Conservation (phyloP, 2,329 filamentous ascomycete genomes). For the Cladosporium sp. region DNA sequence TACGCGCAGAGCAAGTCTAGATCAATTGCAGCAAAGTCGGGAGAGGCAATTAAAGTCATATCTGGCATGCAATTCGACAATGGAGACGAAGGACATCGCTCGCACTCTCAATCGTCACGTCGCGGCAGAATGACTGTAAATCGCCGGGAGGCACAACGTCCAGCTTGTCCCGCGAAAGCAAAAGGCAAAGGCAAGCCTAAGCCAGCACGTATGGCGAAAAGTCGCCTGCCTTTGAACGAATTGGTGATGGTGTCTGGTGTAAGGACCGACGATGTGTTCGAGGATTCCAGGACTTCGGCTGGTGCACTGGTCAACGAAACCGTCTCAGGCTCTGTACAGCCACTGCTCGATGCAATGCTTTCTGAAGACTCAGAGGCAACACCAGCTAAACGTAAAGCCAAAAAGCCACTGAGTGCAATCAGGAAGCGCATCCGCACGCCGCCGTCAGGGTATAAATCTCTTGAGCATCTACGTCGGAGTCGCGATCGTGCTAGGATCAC, state of each 20-base stretch:
- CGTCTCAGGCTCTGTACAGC: background rate
- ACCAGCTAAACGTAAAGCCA: constrained; percentile 2
- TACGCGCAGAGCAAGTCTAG: background rate
- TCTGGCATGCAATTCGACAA: background rate
- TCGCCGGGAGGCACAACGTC: background rate
- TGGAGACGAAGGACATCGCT: background rate
- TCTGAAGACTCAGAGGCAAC: background rate
- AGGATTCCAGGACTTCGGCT: background rate
- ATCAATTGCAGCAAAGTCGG: background rate
- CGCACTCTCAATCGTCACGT: background rate
- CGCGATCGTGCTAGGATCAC: background rate
- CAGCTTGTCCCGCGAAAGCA: background rate
- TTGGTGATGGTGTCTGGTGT: constrained; percentile 16
- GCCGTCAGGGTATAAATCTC: constrained; percentile 20
- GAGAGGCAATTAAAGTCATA: background rate
- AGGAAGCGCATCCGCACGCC: constrained; percentile 21
- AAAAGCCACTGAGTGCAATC: constrained; percentile 19
- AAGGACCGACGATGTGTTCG: background rate
- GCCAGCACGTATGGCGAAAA: background rate
- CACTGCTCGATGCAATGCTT: background rate
- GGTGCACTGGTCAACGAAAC: background rate
- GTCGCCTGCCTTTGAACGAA: constrained; percentile 19
- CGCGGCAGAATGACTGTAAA: background rate
- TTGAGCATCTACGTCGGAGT: constrained; percentile 15
- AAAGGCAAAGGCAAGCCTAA: background rate